phyloP scores from a whole-genome alignment of 768 basidiomycete species.

The Russula sp. region DNA sequence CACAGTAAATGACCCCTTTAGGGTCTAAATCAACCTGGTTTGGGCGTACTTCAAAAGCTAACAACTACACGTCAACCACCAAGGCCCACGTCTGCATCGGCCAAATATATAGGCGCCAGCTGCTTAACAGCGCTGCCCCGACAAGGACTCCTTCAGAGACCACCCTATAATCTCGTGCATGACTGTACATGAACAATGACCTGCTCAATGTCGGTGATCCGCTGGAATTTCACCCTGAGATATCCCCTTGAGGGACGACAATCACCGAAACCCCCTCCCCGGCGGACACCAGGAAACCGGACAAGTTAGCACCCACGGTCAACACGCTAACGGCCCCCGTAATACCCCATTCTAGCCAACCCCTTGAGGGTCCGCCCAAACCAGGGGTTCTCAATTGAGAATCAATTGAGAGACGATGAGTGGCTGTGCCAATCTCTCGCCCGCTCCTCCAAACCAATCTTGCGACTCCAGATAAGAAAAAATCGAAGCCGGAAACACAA shows the following conservation, averaged over 20 bases:
- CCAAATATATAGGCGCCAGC: background rate
- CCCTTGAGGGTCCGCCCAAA: conserved; percentile 21
- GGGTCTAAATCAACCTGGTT: conserved; percentile 18
- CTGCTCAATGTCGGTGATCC: background rate
- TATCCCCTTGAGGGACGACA: conserved; percentile 20
- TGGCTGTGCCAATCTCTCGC: background rate
- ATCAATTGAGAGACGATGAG: background rate
- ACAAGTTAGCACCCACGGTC: background rate
- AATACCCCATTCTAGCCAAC: background rate
- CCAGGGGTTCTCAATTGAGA: no score
- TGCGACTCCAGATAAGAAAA: background rate
- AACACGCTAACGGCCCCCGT: background rate
- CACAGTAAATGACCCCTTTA: conserved; percentile 28
- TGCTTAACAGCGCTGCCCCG: background rate
- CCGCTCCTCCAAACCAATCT: background rate
- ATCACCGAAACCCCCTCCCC: background rate
- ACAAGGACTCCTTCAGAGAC: conserved; percentile 18
- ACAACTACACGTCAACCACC: background rate
- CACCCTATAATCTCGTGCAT: background rate
- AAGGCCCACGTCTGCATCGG: background rate
- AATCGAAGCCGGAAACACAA: background rate
- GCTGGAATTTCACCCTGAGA: background rate
- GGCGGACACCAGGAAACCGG: background rate
- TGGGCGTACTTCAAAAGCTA: background rate
- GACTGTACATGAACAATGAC: background rate